A percentile compares a stretch with the other conserved stretches of the same genome.
Conservation (phyloP, 192 early-diverging fungal genomes). For the Coemansia sp. region DNA sequence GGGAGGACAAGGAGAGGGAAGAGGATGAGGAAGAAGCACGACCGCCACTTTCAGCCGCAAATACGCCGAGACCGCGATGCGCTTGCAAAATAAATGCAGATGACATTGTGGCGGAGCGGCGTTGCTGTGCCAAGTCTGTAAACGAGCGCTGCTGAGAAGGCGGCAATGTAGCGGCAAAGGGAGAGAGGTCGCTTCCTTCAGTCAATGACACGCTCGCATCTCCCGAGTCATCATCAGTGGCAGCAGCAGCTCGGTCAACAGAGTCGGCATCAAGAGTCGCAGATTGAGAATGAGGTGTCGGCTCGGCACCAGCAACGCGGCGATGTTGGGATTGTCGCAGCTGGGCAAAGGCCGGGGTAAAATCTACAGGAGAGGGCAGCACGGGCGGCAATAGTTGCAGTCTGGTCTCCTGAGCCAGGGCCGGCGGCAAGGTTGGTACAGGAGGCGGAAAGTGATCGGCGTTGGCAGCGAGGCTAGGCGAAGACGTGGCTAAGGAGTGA, state of each 20-base stretch:
- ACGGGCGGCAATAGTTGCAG: neutral
- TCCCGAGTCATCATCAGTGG: neutral
- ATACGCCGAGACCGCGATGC: neutral
- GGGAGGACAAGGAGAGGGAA: too few species aligned
- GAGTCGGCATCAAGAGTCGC: neutral
- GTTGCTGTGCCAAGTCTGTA: neutral
- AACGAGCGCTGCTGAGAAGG: constrained; percentile 4
- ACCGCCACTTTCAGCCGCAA: neutral
- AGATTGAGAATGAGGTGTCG: neutral
- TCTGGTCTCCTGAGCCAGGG: neutral
- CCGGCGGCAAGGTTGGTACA: neutral
- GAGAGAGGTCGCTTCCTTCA: neutral
- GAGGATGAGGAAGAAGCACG: too few species aligned
- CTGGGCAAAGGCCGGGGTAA: neutral
- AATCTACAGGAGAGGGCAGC: constrained; percentile 5
- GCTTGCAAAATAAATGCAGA: neutral
- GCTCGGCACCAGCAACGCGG: constrained; percentile 10
- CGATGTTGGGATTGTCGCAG: constrained; percentile 9
- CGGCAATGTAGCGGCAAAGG: neutral
- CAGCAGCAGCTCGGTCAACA: neutral
- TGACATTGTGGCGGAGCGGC: neutral
- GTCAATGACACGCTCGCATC: neutral
- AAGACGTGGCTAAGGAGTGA: too few species aligned
- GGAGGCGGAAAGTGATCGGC: too few species aligned
- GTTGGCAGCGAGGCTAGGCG: neutral